Evolutionary conservation across 2,329 filamentous ascomycete species (phyloP).

Genomic region (Trichophyton mentagrophytes): DNA sequence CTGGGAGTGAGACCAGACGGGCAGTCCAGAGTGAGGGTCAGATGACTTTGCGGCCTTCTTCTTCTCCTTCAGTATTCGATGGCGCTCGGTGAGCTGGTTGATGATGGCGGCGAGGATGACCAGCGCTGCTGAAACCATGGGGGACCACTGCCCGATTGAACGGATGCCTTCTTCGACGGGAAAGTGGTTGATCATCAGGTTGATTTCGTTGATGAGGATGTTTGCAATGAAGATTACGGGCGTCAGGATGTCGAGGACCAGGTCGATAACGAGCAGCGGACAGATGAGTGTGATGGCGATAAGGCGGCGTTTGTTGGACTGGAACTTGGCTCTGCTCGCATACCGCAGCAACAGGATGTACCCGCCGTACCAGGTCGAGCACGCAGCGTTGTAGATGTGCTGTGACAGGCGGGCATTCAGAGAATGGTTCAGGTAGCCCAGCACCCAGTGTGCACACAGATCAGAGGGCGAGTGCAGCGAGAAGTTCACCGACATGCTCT

Average conservation of each 20-base stretch:
- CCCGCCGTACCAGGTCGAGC: slow-evolving; percentile 17
- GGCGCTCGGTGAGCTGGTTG: slow-evolving; percentile 13
- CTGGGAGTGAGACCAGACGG: not conserved
- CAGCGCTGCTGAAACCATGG: slow-evolving; percentile 15
- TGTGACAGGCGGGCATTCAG: slow-evolving; percentile 14
- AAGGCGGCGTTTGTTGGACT: slow-evolving; percentile 2
- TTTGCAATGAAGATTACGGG: slow-evolving; percentile 17
- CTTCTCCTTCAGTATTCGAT: slow-evolving; percentile 10
- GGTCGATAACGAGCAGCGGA: slow-evolving; percentile 16
- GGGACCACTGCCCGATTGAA: slow-evolving; percentile 19
- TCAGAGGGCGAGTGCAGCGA: slow-evolving; percentile 14
- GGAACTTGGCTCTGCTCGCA: slow-evolving; percentile 10
- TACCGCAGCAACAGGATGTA: slow-evolving; percentile 18
- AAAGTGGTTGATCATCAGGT: slow-evolving; percentile 13
- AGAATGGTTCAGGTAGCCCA: slow-evolving; percentile 12
- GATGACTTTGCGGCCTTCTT: slow-evolving; percentile 2
- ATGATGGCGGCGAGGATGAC: slow-evolving; percentile 18
- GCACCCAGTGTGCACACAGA: slow-evolving; percentile 13
- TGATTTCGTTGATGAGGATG: slow-evolving; percentile 19
- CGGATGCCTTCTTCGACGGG: slow-evolving; percentile 17
- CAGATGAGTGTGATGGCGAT: slow-evolving; percentile 10
- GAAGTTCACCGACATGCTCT: slow-evolving; percentile 15
- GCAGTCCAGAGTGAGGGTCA: not conserved
- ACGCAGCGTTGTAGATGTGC: slow-evolving; percentile 16
- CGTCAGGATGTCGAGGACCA: slow-evolving; percentile 17